Evolutionary conservation across 2,329 filamentous ascomycete genomes (phyloP), one percentile per base, ranked within the genome.

Genomic region (Lecanicillium sp.): DNA sequence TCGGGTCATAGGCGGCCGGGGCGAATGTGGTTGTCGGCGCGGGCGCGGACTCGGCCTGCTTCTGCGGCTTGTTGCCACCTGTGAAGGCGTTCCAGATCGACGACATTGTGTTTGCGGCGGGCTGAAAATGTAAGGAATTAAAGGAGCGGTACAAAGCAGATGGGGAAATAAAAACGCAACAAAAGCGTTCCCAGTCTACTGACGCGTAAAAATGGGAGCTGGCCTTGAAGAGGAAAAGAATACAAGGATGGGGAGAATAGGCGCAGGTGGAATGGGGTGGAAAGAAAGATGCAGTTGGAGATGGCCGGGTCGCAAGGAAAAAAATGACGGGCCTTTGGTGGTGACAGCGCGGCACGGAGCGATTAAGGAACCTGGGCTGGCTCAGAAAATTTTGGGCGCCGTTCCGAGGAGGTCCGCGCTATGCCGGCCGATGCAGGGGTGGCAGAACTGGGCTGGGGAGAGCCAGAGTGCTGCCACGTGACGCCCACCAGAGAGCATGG

Each of bases 1-100:
- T 72, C 30, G 86, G 78, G 61, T 89, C 81, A 64, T 87, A 89
- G 49, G 72, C 44, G 71, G 62, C 42, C 76, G 64, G 50, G 72
- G 66, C 44, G 72, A 58, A 47, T 74, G 65, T 58, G 65, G 48
- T 59, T 67, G 61, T 46, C 33, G 51, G 42, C 46, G 65, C 46
- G 33, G 49, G 50, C 33, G 54, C 50, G 18, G 50, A 51, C 41
- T 56, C 57, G 54, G 56, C 71, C 60, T 54, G 68, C 41, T 62
- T 55, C 33, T 61, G 61, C 29, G 58, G 57, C 55, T 68, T 72
- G 62, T 73, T 77, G 59, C 71, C 71, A 52, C 73, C 71, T n/a
- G 74, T 77, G 51, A 80, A 65, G 48, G 75, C 68, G 54, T 75
- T 73, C 75, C 75, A 80, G 54, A 79, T 62, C 34, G 72, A 72